These are phyloP conservation scores for Camellia granthamiana DNA, from an alignment of 148 eudicot genomes.

Conservation along the genomic window DNA sequence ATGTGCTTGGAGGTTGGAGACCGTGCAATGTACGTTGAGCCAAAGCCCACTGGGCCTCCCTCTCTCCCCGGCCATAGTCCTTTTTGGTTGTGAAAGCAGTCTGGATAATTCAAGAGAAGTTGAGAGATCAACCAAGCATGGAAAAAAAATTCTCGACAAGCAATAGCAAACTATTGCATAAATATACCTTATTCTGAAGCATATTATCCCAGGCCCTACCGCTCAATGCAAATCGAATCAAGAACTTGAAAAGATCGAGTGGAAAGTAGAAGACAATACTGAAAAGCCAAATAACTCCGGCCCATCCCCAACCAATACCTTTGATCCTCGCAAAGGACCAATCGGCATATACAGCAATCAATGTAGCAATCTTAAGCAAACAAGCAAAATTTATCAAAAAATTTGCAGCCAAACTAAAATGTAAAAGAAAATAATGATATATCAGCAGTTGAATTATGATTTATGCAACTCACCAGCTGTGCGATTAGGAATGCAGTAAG, in stretches of 20 bases:
- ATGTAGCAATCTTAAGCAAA: constrained; percentile 52
- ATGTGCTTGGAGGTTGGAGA: constrained; percentile 43
- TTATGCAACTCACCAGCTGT: constrained; percentile 53
- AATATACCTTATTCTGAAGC: constrained; percentile 57
- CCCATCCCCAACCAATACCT: constrained; percentile 94
- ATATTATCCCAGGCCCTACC: constrained; percentile 67
- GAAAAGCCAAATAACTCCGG: constrained; percentile 74
- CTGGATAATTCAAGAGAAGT: constrained; percentile 21
- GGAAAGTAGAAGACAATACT: constrained; percentile 58
- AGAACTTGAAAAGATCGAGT: constrained; percentile 62
- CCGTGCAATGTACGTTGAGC: constrained; percentile 72
- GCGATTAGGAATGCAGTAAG: constrained; percentile 53
- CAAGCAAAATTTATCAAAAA: background rate
- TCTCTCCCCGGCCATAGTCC: constrained; percentile 65
- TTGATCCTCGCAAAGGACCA: constrained; percentile 59
- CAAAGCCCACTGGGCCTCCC: constrained; percentile 77
- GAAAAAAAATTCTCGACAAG: too few relatives aligned
- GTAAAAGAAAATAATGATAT: too few relatives aligned
- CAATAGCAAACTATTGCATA: background rate
- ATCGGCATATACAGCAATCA: constrained; percentile 64
- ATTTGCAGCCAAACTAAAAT: background rate
- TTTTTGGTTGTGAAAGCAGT: constrained; percentile 68
- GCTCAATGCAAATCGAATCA: constrained; percentile 50
- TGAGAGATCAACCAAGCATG: background rate
- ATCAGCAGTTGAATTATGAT: background rate